Base-by-base conservation (phyloP, 2,329 filamentous ascomycete species). In the Talaromyces amestolkiae region DNA sequence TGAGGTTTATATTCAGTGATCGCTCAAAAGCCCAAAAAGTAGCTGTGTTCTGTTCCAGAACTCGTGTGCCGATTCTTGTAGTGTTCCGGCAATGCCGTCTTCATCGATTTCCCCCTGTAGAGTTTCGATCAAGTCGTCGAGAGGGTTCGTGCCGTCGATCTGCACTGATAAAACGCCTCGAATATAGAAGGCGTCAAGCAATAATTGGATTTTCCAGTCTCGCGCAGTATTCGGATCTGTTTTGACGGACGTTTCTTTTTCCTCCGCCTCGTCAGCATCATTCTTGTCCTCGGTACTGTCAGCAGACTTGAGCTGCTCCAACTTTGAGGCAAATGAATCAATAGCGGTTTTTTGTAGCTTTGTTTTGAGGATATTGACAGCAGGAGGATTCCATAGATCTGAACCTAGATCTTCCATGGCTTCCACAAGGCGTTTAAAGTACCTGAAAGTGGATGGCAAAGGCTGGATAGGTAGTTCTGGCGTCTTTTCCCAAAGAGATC, bases 21-120 rank as follows among this genome's bases (percentile, higher is more conserved):
- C 33, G n/a, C 49, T 83, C 69, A 97, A 78, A 65, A 96, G 79
- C 2, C 91, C 92, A 78, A 97, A 97, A 31, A 97, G 77, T 68
- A 97, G 77, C 75, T 86, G 89, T 11, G 91, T 95, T 72, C 90
- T 87, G 80, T 90, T 91, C 87, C 91, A 95, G 76, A 95, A 96
- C 61, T 93, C 91, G 54, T 84, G 81, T 6, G 91, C 86, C 17
- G 83, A 81, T 76, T 89, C 90, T 69, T 74, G 77, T 43, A 96
- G 76, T 51, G 81, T 77, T 68, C 86, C 86, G 53, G 83, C 77
- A 17, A 79, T 80, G 6, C 81, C 76, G 33, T 84, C 81, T 3
- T 84, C 74, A 0, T 84, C 83, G 7, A 89, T 71, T 2, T 81
- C 83, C 33, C 74, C 69, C 27, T 73, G 72, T 3, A 85, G 63